Evolutionary conservation across 192 early-diverging fungal species (phyloP), one percentile per base, ranked within the genome.

Genomic region (Coemansia sp.): DNA sequence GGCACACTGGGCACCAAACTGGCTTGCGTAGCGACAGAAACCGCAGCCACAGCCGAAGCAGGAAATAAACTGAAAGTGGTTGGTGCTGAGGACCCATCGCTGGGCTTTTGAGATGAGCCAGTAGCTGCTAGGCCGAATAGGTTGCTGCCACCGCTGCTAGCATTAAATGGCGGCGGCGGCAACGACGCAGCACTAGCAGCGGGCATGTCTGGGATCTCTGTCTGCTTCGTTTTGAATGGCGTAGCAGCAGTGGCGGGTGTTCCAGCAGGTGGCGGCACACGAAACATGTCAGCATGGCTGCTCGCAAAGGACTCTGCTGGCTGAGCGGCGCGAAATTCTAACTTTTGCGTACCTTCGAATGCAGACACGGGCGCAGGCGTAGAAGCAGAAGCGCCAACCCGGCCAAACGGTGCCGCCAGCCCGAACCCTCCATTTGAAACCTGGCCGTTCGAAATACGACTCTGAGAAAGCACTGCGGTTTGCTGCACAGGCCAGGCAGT

Each of bases 351-450:
- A 12, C 52, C 18, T 17, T 32, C 50, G 12, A 53, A 53, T 7
- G 50, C 50, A 32, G 50, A 53, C 17, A 53, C 50, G n/a, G 50
- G 50, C 29, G 29, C 50, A 29, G 27, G 29, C 27, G 50, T 44
- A 3, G 18, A 8, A 40, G 38, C 43, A 46, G 43, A 46, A 24
- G 21, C 19, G 9, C 19, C 21, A 10, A 10, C 42, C 0, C 42
- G 42, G 21, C 42, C 44, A 11, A 48, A 48, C 15, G 44, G 44
- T 22, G 24, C 44, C 11, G 24, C 44, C 24, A 50, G 12, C 14
- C 46, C 46, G 27, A 50, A 50, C 46, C 46, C 52, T 17, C 17
- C 52, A 24, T 48, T 53, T 27, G 60, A 38, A 1, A 7, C 7
- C 6, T 7, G 15, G 26, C 46, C 46, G 24, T 7, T 50, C 14